Evolutionary conservation across 108 stramenopile genomes (phyloP).

Genomic region (Pseudonitzschia delicatissima): DNA sequence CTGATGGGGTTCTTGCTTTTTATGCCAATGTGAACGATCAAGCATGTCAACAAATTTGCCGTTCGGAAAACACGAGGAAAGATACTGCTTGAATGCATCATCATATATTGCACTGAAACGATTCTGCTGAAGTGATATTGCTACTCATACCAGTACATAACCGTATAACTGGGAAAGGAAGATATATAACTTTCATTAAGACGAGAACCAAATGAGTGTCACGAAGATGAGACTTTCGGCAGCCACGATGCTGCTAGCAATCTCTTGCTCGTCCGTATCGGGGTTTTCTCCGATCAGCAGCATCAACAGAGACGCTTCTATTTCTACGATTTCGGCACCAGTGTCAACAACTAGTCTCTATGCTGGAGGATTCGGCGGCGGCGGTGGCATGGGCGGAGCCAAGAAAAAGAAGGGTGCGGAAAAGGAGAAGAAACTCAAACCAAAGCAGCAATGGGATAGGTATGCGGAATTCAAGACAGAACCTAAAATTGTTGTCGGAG

Average conservation of each 20-base stretch:
- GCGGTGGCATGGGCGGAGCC: not conserved
- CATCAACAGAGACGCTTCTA: not conserved
- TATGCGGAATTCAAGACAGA: conserved; percentile 55
- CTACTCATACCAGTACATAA: too few species aligned
- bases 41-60: too few species aligned
- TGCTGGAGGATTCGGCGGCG: conserved; percentile 6
- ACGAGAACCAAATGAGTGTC: too few species aligned
- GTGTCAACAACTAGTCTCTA: not conserved
- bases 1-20: too few species aligned
- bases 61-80: too few species aligned
- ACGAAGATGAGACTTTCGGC: not conserved
- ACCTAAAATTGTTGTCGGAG: conserved; percentile 48
- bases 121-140: too few species aligned
- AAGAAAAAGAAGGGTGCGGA: conserved; percentile 13
- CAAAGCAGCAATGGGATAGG: conserved; percentile 70
- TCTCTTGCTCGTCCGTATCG: not conserved
- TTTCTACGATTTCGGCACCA: not conserved
- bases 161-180: not conserved
- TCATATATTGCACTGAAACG: too few species aligned
- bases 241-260: not conserved
- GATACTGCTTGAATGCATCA: too few species aligned
- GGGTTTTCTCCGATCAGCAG: not conserved
- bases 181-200: not conserved
- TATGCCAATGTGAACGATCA: too few species aligned
- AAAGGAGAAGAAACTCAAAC: conserved; percentile 33